Evolutionary conservation across 2,329 filamentous ascomycete genomes (phyloP).

Genomic region (Fulvia fulva): DNA sequence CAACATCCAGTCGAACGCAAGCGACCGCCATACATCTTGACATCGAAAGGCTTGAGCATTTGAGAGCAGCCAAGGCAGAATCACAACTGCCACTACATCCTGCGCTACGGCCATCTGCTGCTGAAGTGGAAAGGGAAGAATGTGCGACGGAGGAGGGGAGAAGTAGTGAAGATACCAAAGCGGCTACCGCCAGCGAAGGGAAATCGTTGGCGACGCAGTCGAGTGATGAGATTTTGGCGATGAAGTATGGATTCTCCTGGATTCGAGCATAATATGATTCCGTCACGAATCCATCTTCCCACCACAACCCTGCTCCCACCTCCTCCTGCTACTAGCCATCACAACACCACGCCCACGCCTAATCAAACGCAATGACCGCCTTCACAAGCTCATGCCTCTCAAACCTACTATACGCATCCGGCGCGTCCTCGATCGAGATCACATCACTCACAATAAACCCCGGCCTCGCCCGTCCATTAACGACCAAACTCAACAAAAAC

Average conservation of each 20-base stretch:
- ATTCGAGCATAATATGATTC: neutral
- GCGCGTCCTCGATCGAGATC: conserved; percentile 9
- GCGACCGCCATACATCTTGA: neutral
- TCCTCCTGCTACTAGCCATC: no score
- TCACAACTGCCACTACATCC: neutral
- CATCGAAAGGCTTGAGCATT: neutral
- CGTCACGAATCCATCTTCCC: no score
- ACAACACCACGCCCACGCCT: no score
- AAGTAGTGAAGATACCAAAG: neutral
- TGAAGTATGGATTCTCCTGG: conserved; percentile 1
- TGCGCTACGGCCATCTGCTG: neutral
- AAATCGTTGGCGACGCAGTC: neutral
- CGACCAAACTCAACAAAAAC: neutral
- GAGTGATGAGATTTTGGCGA: conserved; percentile 1
- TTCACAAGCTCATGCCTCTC: neutral
- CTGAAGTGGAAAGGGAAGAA: neutral
- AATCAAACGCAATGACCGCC: neutral
- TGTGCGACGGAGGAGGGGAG: neutral
- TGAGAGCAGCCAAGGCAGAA: neutral
- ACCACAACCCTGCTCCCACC: no score
- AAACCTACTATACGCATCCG: conserved; percentile 4
- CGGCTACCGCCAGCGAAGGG: neutral
- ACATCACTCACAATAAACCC: conserved; percentile 9
- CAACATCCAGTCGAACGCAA: no score
- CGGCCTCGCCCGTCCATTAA: conserved; percentile 5